A percentile compares a stretch with the other conserved stretches of the same genome.
phyloP scores from a whole-genome alignment of 768 basidiomycete species.

The Steccherinum ochraceum region DNA sequence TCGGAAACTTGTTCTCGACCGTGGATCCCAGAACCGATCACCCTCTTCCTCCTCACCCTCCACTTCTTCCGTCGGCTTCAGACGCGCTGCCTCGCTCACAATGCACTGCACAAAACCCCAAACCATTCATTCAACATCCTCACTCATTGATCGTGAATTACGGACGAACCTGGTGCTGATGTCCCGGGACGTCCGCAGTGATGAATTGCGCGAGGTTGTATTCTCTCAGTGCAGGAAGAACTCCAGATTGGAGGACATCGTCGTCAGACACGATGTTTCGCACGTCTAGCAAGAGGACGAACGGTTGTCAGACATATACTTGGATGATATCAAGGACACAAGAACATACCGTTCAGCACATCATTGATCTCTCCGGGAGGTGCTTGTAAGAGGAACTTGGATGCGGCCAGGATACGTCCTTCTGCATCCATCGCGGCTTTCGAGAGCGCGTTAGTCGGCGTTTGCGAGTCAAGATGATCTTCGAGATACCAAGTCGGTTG shows the following conservation, averaged over 20 bases:
- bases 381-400: conserved; percentile 78
- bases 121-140: background rate
- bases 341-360: conserved; percentile 71
- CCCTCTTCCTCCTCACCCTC: conserved; percentile 36
- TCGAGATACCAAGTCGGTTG: too few species aligned
- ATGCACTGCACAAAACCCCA: conserved; percentile 54
- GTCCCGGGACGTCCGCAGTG: conserved; percentile 76
- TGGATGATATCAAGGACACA: conserved; percentile 5
- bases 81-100: conserved; percentile 64
- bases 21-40: conserved; percentile 79
- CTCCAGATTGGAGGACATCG: conserved; percentile 68
- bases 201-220: conserved; percentile 90
- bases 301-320: background rate
- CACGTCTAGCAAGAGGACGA: conserved; percentile 52
- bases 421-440: conserved; percentile 44
- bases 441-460: too few species aligned
- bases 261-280: conserved; percentile 88
- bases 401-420: conserved; percentile 66
- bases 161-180: conserved; percentile 62
- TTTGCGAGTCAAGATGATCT: too few species aligned
- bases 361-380: conserved; percentile 98
- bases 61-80: conserved; percentile 3
- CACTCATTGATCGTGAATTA: background rate
- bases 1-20: conserved; percentile 67
- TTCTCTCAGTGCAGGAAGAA: conserved; percentile 70